Conservation (phyloP, 2,329 filamentous ascomycete species). For the Aspergillus unguis region DNA sequence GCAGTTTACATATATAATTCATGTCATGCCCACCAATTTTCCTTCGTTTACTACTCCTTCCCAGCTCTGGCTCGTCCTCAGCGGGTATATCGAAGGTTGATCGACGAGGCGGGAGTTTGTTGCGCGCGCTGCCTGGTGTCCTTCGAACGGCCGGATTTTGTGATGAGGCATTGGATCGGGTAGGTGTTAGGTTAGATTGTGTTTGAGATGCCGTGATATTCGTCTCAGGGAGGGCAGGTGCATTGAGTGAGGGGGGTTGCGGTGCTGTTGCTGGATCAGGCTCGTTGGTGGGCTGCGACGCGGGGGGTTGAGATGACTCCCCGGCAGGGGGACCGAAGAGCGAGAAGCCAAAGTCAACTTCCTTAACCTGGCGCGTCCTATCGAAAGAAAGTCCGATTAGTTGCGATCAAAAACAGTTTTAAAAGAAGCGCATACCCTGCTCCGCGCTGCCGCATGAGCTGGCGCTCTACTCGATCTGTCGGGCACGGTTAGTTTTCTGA, state of each 20-base stretch:
- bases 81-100: conserved; percentile 38
- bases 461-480: conserved; percentile 52
- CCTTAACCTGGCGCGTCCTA: conserved; percentile 48
- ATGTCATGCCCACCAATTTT: conserved; percentile 28
- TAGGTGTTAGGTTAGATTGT: conserved; percentile 13
- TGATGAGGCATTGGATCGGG: conserved; percentile 13
- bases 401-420: conserved; percentile 11
- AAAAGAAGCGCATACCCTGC: conserved; percentile 48
- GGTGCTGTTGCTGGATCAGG: conserved; percentile 17
- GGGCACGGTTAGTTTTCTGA: conserved; percentile 8
- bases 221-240: conserved; percentile 14
- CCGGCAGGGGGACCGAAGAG: conserved; percentile 30
- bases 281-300: conserved; percentile 23
- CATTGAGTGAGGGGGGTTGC: conserved; percentile 18
- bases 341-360: conserved; percentile 51
- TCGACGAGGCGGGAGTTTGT: conserved; percentile 28
- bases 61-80: conserved; percentile 28
- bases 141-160: conserved; percentile 14
- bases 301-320: conserved; percentile 21
- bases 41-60: conserved; percentile 32
- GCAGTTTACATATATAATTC: neutral
- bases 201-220: conserved; percentile 15
- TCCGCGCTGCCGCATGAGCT: conserved; percentile 56
- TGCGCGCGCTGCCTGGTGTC: conserved; percentile 34
- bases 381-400: neutral